A percentile compares a stretch with the other conserved stretches of the same genome.
Evolutionary conservation across 805 yeast genomes (phyloP).

Genomic region (Lipomyces sp.): DNA sequence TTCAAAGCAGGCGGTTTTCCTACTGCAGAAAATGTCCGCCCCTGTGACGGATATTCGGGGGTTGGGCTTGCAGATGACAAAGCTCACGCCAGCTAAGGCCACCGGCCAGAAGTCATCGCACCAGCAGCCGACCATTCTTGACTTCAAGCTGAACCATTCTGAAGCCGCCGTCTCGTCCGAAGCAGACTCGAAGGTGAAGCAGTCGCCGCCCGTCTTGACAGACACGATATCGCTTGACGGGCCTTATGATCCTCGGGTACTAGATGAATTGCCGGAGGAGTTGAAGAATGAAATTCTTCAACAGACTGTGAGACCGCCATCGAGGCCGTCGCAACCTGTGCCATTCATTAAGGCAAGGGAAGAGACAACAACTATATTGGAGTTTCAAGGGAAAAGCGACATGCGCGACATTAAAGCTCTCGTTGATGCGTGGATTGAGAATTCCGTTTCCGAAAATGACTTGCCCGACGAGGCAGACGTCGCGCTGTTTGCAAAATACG

Average conservation of each 20-base stretch:
- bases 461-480: constrained; percentile 46
- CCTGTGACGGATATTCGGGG: constrained; percentile 75
- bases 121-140: background rate
- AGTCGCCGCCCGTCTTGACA: too few relatives aligned
- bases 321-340: constrained; percentile 1
- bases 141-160: background rate
- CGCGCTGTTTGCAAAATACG: constrained; percentile 39
- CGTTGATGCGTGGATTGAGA: constrained; percentile 42
- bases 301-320: background rate
- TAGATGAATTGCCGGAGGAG: too few relatives aligned
- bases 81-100: constrained; percentile 38
- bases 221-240: too few relatives aligned
- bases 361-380: constrained; percentile 7
- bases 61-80: constrained; percentile 64
- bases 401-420: constrained; percentile 40
- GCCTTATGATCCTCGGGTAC: too few relatives aligned
- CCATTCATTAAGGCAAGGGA: background rate
- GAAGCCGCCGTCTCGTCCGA: too few relatives aligned
- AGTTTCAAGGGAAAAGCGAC: constrained; percentile 38
- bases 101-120: background rate
- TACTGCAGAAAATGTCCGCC: constrained; percentile 55
- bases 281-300: too few relatives aligned
- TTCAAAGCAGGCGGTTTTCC: constrained; percentile 54
- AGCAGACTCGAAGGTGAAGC: too few relatives aligned
- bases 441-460: constrained; percentile 33